Evolutionary conservation across 345 rosid species (phyloP).

Genomic region (Syzygium oleosum): DNA sequence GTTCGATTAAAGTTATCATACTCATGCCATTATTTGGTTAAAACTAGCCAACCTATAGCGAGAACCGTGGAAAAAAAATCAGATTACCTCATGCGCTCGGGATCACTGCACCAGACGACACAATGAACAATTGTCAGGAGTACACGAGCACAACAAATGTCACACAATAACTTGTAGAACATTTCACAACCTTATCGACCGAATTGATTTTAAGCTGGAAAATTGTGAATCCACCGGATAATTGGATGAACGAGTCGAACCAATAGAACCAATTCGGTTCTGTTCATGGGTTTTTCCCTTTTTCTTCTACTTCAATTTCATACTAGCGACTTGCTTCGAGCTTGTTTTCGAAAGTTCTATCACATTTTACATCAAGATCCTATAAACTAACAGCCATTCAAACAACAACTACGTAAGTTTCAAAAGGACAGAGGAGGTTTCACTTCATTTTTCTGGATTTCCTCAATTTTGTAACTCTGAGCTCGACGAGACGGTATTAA

Average conservation of each 20-base stretch:
- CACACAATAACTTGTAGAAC: neutral
- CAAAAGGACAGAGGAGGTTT: neutral
- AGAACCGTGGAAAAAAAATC: neutral
- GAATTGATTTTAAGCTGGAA: too few species aligned
- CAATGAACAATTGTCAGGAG: rapidly evolving
- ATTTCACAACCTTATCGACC: neutral
- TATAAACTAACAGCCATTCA: neutral
- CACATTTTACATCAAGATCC: neutral
- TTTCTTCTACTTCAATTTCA: neutral
- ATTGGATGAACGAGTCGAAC: neutral
- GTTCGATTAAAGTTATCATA: neutral
- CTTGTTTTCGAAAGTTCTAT: too few species aligned
- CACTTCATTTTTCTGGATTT: neutral
- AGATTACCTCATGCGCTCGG: neutral
- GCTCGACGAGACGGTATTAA: rapidly evolving
- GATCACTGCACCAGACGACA: neutral
- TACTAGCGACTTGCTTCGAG: neutral
- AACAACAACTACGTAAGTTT: neutral
- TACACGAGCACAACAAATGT: rapidly evolving
- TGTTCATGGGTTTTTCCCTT: neutral
- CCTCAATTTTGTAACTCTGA: rapidly evolving
- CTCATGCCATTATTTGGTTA: neutral
- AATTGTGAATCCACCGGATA: neutral
- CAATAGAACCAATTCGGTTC: neutral
- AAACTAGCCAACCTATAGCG: neutral